Conservation (phyloP, 2,329 filamentous ascomycete genomes). For the Tolypocladium nubicola region DNA sequence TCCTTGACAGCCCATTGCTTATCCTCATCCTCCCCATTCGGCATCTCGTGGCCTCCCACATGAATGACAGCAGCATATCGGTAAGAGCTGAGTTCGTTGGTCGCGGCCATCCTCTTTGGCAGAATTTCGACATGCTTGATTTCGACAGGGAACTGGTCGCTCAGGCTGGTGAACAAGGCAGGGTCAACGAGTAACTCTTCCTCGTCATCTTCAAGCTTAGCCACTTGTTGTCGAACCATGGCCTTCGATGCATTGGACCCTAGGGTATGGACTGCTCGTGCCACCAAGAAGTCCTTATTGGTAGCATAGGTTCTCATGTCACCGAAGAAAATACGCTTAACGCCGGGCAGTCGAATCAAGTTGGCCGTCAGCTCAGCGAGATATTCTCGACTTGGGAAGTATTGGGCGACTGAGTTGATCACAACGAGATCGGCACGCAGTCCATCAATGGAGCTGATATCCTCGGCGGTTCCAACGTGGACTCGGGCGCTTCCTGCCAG, state of each 20-base stretch:
- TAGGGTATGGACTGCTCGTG: not conserved
- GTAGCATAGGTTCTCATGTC: slow-evolving; percentile 11
- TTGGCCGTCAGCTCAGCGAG: not conserved
- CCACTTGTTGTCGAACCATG: slow-evolving; percentile 2
- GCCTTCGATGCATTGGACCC: too few relatives aligned
- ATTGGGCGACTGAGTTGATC: slow-evolving; percentile 5
- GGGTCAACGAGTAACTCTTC: slow-evolving; percentile 12
- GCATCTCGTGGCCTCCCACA: not conserved
- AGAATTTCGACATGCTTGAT: slow-evolving; percentile 17
- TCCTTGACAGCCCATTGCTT: not conserved
- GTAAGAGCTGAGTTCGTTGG: slow-evolving; percentile 18
- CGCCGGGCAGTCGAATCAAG: not conserved
- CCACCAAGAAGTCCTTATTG: slow-evolving; percentile 4
- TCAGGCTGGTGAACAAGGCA: slow-evolving; percentile 10
- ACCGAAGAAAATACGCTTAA: slow-evolving; percentile 7
- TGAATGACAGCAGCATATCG: slow-evolving; percentile 16
- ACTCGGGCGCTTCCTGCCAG: too few relatives aligned
- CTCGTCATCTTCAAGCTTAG: slow-evolving; percentile 6
- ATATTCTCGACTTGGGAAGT: slow-evolving; percentile 2
- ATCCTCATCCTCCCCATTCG: too few relatives aligned
- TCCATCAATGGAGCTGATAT: too few relatives aligned
- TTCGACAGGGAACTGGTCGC: slow-evolving; percentile 2
- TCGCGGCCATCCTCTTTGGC: slow-evolving; percentile 16
- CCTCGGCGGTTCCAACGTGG: too few relatives aligned
- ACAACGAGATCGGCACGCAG: not conserved